phyloP scores from a whole-genome alignment of 805 yeast genomes.

The Saccharomycopsis sp. region DNA sequence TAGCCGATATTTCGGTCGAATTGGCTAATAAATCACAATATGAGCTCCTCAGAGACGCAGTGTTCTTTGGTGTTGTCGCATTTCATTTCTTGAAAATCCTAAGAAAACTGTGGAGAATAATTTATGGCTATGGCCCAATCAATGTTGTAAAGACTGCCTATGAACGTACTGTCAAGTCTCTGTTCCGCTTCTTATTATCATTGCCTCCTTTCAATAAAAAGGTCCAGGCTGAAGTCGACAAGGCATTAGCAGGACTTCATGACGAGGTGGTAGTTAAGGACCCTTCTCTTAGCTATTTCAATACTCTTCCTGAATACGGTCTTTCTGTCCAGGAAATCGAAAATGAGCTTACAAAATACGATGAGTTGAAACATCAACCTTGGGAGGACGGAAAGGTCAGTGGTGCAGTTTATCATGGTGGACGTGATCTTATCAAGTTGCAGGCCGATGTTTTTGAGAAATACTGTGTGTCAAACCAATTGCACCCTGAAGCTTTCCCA shows the following conservation, averaged over 20 bases:
- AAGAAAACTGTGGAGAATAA: background rate
- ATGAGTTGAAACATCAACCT: slow-evolving; percentile 53
- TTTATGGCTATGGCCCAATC: slow-evolving; percentile 26
- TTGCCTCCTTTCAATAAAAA: slow-evolving; percentile 49
- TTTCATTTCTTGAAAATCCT: background rate
- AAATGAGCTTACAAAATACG: slow-evolving; percentile 44
- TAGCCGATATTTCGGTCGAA: background rate
- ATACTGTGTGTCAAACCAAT: slow-evolving; percentile 84
- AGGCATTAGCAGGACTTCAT: slow-evolving; percentile 46
- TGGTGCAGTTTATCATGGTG: slow-evolving; percentile 97
- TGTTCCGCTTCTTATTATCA: slow-evolving; percentile 31
- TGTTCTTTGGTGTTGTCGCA: background rate
- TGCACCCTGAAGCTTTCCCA: slow-evolving; percentile 96
- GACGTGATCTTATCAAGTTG: slow-evolving; percentile 62
- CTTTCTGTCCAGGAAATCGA: slow-evolving; percentile 41
- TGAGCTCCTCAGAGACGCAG: background rate
- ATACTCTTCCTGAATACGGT: slow-evolving; percentile 55
- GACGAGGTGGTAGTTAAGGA: slow-evolving; percentile 50
- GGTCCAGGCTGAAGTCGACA: slow-evolving; percentile 54
- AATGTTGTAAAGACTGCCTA: slow-evolving; percentile 20
- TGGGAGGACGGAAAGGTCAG: slow-evolving; percentile 86
- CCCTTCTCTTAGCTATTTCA: slow-evolving; percentile 37
- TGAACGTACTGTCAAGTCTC: slow-evolving; percentile 22
- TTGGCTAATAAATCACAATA: background rate
- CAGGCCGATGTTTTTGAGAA: slow-evolving; percentile 72